Evolutionary conservation across 306 rosid species (phyloP).

Genomic region (Crataegus laevigata): DNA sequence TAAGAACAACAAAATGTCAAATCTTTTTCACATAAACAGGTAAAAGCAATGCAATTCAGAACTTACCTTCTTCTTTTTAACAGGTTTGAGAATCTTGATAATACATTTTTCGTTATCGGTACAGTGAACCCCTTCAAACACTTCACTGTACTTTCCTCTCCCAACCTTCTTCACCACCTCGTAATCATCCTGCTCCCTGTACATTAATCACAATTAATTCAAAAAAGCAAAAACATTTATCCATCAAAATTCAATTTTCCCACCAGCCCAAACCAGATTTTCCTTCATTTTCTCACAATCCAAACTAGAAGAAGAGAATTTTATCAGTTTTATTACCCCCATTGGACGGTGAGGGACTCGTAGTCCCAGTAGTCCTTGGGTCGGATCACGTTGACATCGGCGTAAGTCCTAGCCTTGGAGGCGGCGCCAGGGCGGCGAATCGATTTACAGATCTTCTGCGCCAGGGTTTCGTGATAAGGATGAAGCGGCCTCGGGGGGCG

Average conservation of each 20-base stretch:
- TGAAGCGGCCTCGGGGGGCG: conserved; percentile 23
- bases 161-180: conserved; percentile 97
- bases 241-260: background rate
- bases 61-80: conserved; percentile 84
- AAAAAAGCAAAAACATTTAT: background rate
- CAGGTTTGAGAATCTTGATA: conserved; percentile 88
- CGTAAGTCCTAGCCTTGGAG: conserved; percentile 75
- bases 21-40: background rate
- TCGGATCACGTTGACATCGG: conserved; percentile 81
- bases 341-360: conserved; percentile 85
- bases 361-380: conserved; percentile 96
- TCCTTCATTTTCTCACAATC: background rate
- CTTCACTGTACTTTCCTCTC: conserved; percentile 95
- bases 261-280: background rate
- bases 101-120: conserved; percentile 75
- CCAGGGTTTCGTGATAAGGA: conserved; percentile 49
- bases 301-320: background rate
- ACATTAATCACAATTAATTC: background rate
- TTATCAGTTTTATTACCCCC: conserved; percentile 51
- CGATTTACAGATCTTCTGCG: conserved; percentile 89
- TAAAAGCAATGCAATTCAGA: background rate
- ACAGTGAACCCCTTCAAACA: conserved; percentile 84
- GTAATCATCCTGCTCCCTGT: conserved; percentile 88
- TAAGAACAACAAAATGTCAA: background rate
- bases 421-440: conserved; percentile 97